These are phyloP conservation scores for Diophrys sp. DNA, from an alignment of 73 alveolate species.

Conservation along the genomic window DNA sequence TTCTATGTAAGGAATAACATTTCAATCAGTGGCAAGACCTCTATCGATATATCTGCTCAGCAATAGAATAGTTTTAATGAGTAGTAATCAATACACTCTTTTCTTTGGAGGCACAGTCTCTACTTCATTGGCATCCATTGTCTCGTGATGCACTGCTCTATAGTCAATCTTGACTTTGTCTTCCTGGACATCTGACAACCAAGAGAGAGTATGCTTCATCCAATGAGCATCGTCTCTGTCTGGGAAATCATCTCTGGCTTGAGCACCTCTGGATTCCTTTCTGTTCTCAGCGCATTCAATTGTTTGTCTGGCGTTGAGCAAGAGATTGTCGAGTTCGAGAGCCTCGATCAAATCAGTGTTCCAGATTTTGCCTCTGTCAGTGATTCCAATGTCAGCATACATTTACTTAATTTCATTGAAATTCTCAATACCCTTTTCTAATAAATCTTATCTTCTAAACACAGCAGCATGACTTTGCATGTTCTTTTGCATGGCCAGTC, in stretches of 20 bases:
- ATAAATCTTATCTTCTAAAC: constrained; percentile 70
- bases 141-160: constrained; percentile 60
- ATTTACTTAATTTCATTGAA: constrained; percentile 56
- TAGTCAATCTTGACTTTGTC: constrained; percentile 54
- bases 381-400: constrained; percentile 61
- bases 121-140: constrained; percentile 68
- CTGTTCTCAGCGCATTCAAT: constrained; percentile 70
- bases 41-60: too few species aligned
- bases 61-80: too few species aligned
- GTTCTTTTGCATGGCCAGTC: constrained; percentile 83
- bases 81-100: constrained; percentile 81
- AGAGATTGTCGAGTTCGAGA: constrained; percentile 76
- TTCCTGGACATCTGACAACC: constrained; percentile 42
- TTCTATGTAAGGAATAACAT: too few species aligned
- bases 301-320: constrained; percentile 64
- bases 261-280: constrained; percentile 87
- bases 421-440: constrained; percentile 69
- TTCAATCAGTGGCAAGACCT: too few species aligned
- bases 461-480: constrained; percentile 92
- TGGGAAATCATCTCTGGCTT: constrained; percentile 85
- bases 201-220: constrained; percentile 81
- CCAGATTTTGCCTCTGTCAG: constrained; percentile 85
- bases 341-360: constrained; percentile 71
- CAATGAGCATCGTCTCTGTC: constrained; percentile 83
- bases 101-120: constrained; percentile 78